These are phyloP conservation scores for Aspergillus neoniger DNA, from an alignment of 2,329 filamentous ascomycete genomes.

Conservation along the genomic window DNA sequence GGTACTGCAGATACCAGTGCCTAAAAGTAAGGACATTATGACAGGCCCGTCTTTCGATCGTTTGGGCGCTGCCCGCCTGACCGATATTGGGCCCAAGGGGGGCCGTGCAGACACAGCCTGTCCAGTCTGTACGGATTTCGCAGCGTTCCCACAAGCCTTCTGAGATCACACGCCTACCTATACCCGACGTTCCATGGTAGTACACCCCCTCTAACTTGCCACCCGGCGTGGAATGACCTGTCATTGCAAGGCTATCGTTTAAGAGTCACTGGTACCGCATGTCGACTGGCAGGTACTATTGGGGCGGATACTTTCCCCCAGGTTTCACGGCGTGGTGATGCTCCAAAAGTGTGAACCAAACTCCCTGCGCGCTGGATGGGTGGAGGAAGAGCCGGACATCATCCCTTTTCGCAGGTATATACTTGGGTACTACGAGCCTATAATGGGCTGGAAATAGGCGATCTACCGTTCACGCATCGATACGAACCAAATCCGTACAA, in stretches of 20 bases:
- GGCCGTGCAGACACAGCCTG: neutral
- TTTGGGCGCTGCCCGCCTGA: conserved; percentile 1
- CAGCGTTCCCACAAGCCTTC: neutral
- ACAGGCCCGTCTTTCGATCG: neutral
- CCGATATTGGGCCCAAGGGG: conserved; percentile 1
- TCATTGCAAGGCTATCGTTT: neutral
- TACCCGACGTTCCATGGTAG: neutral
- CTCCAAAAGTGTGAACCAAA: neutral
- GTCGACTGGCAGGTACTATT: neutral
- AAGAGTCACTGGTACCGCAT: neutral
- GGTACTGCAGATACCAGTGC: neutral
- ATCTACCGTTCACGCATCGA: too few species aligned
- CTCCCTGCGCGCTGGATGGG: neutral
- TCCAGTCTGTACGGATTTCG: neutral
- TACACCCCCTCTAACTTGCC: neutral
- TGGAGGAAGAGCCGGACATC: neutral
- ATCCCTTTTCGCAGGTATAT: too few species aligned
- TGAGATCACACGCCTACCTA: conserved; percentile 1
- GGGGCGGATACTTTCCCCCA: neutral
- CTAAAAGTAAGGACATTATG: conserved; percentile 1
- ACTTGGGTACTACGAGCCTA: too few species aligned
- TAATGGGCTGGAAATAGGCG: too few species aligned
- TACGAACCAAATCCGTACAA: too few species aligned
- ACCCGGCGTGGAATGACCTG: neutral
- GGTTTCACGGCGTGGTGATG: neutral